phyloP scores from a whole-genome alignment of 1,139 yeast genomes.

The Komagataea norvegica region DNA sequence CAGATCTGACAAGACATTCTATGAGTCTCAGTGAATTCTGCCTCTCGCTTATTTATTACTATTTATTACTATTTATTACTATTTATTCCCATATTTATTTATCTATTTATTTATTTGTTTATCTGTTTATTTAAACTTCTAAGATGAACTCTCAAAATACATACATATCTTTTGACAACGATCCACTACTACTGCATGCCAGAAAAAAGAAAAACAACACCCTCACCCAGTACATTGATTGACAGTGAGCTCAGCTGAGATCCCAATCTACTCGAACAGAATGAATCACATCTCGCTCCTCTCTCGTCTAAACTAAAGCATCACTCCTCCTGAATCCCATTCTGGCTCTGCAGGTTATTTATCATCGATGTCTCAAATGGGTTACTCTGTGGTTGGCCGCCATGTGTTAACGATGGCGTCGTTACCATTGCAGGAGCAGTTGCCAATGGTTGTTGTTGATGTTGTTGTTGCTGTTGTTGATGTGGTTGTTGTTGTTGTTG shows the following conservation, averaged over 20 bases:
- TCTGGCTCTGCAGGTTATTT: constrained; percentile 10
- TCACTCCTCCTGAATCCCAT: constrained; percentile 4
- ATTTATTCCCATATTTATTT: constrained; percentile 1
- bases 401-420: constrained; percentile 5
- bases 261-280: too few species aligned
- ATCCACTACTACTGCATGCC: too few species aligned
- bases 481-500: background rate
- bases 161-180: too few species aligned
- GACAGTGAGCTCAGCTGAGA: too few species aligned
- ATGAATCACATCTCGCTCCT: too few species aligned
- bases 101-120: constrained; percentile 4
- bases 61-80: background rate
- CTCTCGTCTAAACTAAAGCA: too few species aligned
- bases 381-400: constrained; percentile 10
- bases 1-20: constrained; percentile 21
- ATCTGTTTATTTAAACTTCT: constrained; percentile 1
- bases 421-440: background rate
- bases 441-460: background rate
- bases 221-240: too few species aligned
- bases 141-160: background rate
- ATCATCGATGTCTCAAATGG: constrained; percentile 26
- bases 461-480: background rate
- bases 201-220: too few species aligned
- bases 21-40: constrained; percentile 2
- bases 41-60: constrained; percentile 2